These are phyloP conservation scores for Agrostemma githago DNA, from an alignment of 148 eudicot genomes.

Conservation along the genomic window DNA sequence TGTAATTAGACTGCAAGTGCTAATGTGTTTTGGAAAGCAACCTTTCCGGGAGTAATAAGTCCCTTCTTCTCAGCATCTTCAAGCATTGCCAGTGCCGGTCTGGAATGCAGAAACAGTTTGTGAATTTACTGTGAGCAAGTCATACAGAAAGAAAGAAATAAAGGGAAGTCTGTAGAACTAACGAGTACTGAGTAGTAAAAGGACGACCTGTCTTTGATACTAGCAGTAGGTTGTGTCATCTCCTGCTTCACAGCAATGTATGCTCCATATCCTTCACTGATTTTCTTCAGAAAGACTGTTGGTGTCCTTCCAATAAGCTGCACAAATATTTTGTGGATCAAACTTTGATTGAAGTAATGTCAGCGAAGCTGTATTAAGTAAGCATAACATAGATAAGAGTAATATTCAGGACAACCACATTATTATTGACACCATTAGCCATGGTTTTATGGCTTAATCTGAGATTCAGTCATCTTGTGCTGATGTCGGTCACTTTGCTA, in stretches of 20 bases:
- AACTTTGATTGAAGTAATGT: not conserved
- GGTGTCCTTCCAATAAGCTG: conserved; percentile 95
- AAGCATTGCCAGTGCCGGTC: conserved; percentile 90
- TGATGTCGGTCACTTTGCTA: not conserved
- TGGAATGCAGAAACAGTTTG: conserved; percentile 21
- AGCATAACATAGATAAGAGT: not conserved
- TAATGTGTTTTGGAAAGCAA: conserved; percentile 9
- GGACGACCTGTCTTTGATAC: conserved; percentile 84
- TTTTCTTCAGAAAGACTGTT: conserved; percentile 76
- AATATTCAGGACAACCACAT: not conserved
- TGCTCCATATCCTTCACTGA: conserved; percentile 84
- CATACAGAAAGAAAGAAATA: not conserved
- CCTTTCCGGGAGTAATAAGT: conserved; percentile 82
- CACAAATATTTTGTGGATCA: not conserved
- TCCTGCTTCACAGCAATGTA: conserved; percentile 92
- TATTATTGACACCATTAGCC: not conserved
- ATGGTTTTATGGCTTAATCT: not conserved
- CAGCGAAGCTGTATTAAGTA: not conserved
- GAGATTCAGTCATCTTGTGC: not conserved
- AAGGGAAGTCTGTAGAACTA: not conserved
- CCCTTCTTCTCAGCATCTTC: conserved; percentile 89
- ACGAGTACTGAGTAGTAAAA: not conserved
- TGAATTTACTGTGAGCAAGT: not conserved
- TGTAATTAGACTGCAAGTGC: not conserved
- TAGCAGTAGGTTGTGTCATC: conserved; percentile 93